These are phyloP conservation scores for Phytopythium boreale DNA, from an alignment of 352 stramenopile species.

Conservation along the genomic window DNA sequence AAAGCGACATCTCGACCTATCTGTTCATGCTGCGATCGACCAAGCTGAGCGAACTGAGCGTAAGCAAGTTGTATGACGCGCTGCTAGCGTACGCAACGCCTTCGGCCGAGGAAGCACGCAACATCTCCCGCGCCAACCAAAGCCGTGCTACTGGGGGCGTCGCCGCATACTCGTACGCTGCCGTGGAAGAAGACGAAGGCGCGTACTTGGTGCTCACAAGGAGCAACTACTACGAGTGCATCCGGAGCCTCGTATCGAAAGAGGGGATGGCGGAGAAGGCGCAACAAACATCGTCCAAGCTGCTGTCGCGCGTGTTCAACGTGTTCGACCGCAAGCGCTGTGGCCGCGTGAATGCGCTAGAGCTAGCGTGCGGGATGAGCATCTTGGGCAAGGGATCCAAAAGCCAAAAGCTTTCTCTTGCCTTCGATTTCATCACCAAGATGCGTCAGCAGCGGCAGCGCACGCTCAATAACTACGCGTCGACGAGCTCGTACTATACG, in stretches of 20 bases:
- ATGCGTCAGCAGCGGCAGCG: constrained; percentile 74
- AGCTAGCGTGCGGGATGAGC: constrained; percentile 83
- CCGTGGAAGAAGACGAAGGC: constrained; percentile 82
- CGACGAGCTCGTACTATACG: constrained; percentile 24
- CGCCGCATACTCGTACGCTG: constrained; percentile 67
- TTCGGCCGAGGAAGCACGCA: constrained; percentile 63
- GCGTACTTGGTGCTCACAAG: constrained; percentile 75
- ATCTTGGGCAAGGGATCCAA: constrained; percentile 85
- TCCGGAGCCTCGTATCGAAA: constrained; percentile 78
- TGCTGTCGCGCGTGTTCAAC: constrained; percentile 82
- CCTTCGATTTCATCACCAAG: constrained; percentile 87
- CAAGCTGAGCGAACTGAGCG: constrained; percentile 62
- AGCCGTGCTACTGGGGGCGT: constrained; percentile 19
- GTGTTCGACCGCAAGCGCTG: constrained; percentile 83
- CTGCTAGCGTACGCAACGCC: constrained; percentile 69
- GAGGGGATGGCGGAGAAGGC: constrained; percentile 78
- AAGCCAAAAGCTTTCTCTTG: constrained; percentile 81
- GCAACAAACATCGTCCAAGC: constrained; percentile 82
- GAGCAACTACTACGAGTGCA: constrained; percentile 85
- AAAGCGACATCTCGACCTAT: constrained; percentile 86
- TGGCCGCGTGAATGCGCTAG: constrained; percentile 77
- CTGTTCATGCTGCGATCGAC: constrained; percentile 81
- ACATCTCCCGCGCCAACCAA: constrained; percentile 57
- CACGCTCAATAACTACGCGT: constrained; percentile 65
- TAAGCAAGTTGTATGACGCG: constrained; percentile 80